These are phyloP conservation scores for Albifimbria verrucaria DNA, from an alignment of 2,329 filamentous ascomycete genomes.

Conservation along the genomic window DNA sequence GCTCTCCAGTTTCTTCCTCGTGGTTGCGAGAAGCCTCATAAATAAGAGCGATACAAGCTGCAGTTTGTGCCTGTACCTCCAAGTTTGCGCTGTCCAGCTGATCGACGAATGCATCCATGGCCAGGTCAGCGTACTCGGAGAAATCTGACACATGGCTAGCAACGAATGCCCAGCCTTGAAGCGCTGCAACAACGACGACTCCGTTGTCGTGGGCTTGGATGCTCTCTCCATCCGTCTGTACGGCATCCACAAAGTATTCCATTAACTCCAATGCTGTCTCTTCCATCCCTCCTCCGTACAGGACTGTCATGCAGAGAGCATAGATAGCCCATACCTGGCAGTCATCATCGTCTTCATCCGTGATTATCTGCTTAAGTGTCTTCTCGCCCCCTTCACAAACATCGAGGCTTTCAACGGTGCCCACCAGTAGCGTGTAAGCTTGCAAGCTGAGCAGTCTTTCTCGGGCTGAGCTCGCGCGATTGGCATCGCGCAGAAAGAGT, in stretches of 20 bases:
- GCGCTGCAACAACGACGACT: constrained; percentile 67
- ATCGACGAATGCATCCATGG: constrained; percentile 78
- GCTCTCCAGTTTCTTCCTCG: constrained; percentile 46
- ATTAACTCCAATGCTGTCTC: constrained; percentile 69
- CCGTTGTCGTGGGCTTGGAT: constrained; percentile 70
- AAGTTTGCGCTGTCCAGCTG: constrained; percentile 75
- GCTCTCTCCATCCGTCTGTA: constrained; percentile 73
- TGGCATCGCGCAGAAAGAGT: constrained; percentile 68
- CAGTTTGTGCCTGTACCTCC: constrained; percentile 72
- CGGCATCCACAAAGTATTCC: constrained; percentile 71
- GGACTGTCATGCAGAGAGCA: constrained; percentile 66
- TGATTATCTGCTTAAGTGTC: constrained; percentile 31
- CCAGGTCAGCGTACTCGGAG: constrained; percentile 65
- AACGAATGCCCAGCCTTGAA: constrained; percentile 77
- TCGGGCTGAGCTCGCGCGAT: constrained; percentile 62
- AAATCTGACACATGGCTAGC: constrained; percentile 75
- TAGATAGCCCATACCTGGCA: constrained; percentile 68
- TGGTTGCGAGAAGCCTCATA: constrained; percentile 65
- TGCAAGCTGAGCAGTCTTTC: constrained; percentile 70
- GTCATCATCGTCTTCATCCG: constrained; percentile 60
- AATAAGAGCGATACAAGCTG: constrained; percentile 76
- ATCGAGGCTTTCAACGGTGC: constrained; percentile 58
- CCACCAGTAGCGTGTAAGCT: constrained; percentile 67
- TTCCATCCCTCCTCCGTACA: constrained; percentile 71
- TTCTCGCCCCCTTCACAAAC: constrained; percentile 25